Conservation (phyloP, 768 basidiomycete genomes). For the Rhizopogon vinicolor region DNA sequence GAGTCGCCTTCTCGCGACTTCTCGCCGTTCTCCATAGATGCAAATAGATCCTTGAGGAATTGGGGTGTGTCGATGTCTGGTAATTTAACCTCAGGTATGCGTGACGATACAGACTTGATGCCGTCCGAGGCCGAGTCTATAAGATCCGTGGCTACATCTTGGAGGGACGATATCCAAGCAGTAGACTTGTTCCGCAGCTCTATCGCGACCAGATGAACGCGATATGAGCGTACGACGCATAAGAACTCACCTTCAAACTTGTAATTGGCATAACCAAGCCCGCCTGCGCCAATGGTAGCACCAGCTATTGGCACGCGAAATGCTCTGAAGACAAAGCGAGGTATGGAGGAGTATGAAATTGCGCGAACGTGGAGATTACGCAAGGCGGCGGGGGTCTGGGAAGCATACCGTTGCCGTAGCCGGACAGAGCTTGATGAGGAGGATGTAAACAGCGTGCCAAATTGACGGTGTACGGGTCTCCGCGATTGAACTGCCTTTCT, state of each 20-base stretch:
- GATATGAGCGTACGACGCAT: background rate
- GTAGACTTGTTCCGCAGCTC: constrained; percentile 69
- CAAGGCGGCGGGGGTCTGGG: constrained; percentile 37
- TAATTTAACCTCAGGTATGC: constrained; percentile 57
- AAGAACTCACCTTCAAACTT: constrained; percentile 80
- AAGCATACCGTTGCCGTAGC: constrained; percentile 46
- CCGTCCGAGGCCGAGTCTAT: constrained; percentile 71
- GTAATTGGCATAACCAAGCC: constrained; percentile 92
- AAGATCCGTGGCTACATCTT: constrained; percentile 66
- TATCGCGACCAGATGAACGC: constrained; percentile 21
- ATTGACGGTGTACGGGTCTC: constrained; percentile 52
- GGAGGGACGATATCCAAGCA: constrained; percentile 60
- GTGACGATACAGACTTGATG: constrained; percentile 53
- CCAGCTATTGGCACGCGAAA: constrained; percentile 88
- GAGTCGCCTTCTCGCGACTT: constrained; percentile 26
- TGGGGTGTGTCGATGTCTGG: constrained; percentile 54
- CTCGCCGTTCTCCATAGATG: constrained; percentile 25
- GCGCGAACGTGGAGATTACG: constrained; percentile 72
- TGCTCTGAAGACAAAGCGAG: constrained; percentile 82
- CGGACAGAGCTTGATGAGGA: constrained; percentile 31
- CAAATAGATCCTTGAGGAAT: constrained; percentile 65
- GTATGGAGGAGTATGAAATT: constrained; percentile 84
- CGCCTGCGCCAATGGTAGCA: constrained; percentile 85
- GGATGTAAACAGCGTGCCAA: constrained; percentile 47
- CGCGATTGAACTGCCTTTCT: constrained; percentile 24